Percentiles rank a stretch among this genome's conserved stretches.
These are phyloP conservation scores for Pseudogymnoascus sp. DNA, from an alignment of 2,329 filamentous ascomycete genomes.

Conservation along the genomic window DNA sequence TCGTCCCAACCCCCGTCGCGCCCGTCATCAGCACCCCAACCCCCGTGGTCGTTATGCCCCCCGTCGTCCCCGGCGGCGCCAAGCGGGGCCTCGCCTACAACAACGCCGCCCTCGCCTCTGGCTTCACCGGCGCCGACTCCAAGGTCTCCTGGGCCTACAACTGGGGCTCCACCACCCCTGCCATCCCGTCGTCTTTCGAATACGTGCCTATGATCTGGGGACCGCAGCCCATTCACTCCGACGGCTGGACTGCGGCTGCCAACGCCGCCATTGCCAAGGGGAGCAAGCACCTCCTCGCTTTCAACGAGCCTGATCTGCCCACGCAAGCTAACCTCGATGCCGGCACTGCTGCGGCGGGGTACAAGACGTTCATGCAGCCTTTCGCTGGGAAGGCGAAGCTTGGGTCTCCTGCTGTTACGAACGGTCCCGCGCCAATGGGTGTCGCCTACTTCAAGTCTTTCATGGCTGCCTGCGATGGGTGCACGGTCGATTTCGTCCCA, in stretches of 20 bases:
- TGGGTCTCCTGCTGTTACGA: constrained; percentile 41
- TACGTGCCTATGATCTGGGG: constrained; percentile 65
- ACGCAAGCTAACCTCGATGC: constrained; percentile 45
- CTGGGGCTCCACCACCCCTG: constrained; percentile 47
- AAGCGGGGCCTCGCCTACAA: constrained; percentile 68
- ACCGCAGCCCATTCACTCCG: constrained; percentile 35
- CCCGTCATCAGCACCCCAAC: background rate
- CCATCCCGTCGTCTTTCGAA: constrained; percentile 37
- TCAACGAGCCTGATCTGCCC: constrained; percentile 63
- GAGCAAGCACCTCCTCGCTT: constrained; percentile 51
- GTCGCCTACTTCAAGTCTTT: constrained; percentile 38
- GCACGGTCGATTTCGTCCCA: constrained; percentile 38
- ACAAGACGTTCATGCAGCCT: constrained; percentile 37
- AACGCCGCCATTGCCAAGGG: constrained; percentile 45
- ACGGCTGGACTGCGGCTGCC: constrained; percentile 44
- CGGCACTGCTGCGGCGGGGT: constrained; percentile 33
- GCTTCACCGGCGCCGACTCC: constrained; percentile 37
- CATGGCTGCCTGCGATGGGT: constrained; percentile 33
- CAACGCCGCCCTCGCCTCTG: constrained; percentile 42
- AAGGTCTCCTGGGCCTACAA: constrained; percentile 58
- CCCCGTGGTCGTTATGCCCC: background rate
- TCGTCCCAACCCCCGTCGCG: background rate
- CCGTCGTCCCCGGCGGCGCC: constrained; percentile 8
- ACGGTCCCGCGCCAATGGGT: constrained; percentile 34
- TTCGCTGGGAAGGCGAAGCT: constrained; percentile 37